Evolutionary conservation across 108 stramenopile genomes (phyloP).

Genomic region (Pelagomonas calceolata): DNA sequence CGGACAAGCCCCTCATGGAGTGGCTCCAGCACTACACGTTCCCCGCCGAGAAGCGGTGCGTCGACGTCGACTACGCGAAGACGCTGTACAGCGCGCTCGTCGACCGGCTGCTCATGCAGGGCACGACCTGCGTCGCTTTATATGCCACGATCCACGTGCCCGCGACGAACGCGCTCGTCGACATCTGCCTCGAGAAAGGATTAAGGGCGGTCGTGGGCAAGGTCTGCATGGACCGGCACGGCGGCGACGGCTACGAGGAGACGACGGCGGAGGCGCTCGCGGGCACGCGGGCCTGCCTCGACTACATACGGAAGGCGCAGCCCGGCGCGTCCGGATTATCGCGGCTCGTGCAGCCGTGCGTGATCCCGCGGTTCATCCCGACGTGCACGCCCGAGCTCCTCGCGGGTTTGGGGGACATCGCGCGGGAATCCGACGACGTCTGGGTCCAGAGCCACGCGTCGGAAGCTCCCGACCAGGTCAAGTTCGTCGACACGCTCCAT

Average conservation of each 20-base stretch:
- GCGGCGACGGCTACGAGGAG: constrained; percentile 43
- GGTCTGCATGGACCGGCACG: constrained; percentile 65
- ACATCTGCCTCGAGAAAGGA: constrained; percentile 35
- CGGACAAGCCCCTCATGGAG: constrained; percentile 50
- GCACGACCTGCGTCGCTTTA: constrained; percentile 55
- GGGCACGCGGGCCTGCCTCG: constrained; percentile 40
- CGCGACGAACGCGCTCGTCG: constrained; percentile 45
- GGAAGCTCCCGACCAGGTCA: constrained; percentile 51
- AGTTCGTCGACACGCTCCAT: constrained; percentile 39
- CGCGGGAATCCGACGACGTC: constrained; percentile 26
- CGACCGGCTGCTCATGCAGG: constrained; percentile 31
- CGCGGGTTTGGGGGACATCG: constrained; percentile 37
- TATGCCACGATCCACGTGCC: constrained; percentile 50
- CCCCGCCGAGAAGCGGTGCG: constrained; percentile 41
- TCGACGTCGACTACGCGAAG: constrained; percentile 23
- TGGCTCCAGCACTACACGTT: constrained; percentile 65
- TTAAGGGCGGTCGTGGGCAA: constrained; percentile 64
- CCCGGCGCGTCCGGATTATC: background rate
- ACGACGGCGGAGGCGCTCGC: constrained; percentile 32
- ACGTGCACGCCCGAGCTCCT: constrained; percentile 50
- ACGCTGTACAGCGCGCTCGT: constrained; percentile 41
- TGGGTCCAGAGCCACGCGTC: constrained; percentile 42
- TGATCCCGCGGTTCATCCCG: constrained; percentile 62
- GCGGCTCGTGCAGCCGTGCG: constrained; percentile 33
- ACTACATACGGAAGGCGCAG: constrained; percentile 24